Percentiles rank a stretch among this genome's conserved stretches.
Conservation (phyloP, 768 basidiomycete genomes). For the Neoboletus magnificus region DNA sequence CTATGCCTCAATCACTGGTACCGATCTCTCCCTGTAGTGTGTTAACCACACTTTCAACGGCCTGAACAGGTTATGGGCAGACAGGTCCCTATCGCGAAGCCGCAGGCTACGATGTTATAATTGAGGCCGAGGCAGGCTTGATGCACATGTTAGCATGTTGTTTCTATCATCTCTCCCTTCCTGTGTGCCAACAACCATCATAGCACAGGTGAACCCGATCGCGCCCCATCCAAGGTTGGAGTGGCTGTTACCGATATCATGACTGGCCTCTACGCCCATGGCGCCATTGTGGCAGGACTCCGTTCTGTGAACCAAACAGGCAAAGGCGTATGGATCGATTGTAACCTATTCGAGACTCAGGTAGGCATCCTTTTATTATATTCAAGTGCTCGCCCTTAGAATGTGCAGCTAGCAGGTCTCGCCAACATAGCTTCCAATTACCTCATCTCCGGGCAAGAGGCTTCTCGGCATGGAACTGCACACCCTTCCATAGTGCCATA, state of each 20-base stretch:
- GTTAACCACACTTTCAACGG: background rate
- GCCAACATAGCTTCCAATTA: slow-evolving; percentile 94
- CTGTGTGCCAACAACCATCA: slow-evolving; percentile 8
- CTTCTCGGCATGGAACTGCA: slow-evolving; percentile 82
- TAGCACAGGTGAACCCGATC: slow-evolving; percentile 86
- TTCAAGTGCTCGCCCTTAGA: slow-evolving; percentile 1
- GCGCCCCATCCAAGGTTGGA: slow-evolving; percentile 90
- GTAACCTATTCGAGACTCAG: slow-evolving; percentile 89
- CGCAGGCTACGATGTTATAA: slow-evolving; percentile 86
- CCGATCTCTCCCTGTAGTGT: slow-evolving; percentile 9
- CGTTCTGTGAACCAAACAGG: slow-evolving; percentile 81
- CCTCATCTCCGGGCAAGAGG: slow-evolving; percentile 82
- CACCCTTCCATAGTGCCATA: slow-evolving; percentile 95
- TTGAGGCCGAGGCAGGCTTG: slow-evolving; percentile 88
- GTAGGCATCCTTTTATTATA: slow-evolving; percentile 36
- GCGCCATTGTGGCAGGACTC: slow-evolving; percentile 88
- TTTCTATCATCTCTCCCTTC: slow-evolving; percentile 8
- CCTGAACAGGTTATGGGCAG: slow-evolving; percentile 67
- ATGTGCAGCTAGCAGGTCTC: slow-evolving; percentile 74
- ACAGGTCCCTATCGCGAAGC: slow-evolving; percentile 82
- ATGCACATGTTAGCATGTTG: slow-evolving; percentile 77
- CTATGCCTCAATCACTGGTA: slow-evolving; percentile 88
- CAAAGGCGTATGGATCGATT: slow-evolving; percentile 87
- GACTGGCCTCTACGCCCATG: slow-evolving; percentile 86
- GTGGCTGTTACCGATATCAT: slow-evolving; percentile 91